Evolutionary conservation across 805 yeast genomes (phyloP), one percentile per base, ranked within the genome.

Genomic region (Yamadazyma akitaensis): DNA sequence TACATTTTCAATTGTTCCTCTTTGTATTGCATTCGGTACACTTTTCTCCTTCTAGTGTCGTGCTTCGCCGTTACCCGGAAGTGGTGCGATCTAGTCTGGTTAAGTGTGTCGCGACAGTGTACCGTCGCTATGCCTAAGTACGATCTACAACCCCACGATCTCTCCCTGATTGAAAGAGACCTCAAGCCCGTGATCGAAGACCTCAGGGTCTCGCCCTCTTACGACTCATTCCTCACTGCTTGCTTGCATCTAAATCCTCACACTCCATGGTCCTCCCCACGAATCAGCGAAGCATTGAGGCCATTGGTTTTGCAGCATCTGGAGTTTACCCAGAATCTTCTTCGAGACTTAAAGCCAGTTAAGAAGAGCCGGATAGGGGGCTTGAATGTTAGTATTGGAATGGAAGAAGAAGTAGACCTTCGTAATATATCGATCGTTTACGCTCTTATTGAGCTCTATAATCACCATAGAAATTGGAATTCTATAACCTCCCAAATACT

Each of bases 401-500:
- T 33, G 7, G 42, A 36, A 3, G 38, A 45, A 30, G 42, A 40
- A 6, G 14, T 13, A 10, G 47, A 45, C 18, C 33, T 41, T 25
- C 31, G 26, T 10, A 24, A n/a, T 11, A 13, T 48, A 2, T 38
- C 72, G 5, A 57, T 61, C 56, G 60, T 60, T 6, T 59, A 62
- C 53, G 51, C 61, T 19, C 40, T 64, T 11, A 53, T 30, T 13
- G 17, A 51, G 44, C 1, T 34, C 31, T 35, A 38, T 32, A n/a
- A 36, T n/a, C 8, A 26, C 2, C 55, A 51, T 37, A 18, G 44
- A 21, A 43, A 56, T 32, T 62, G 70, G 65, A 53, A 60, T 7
- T n/a, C 58, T 2, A 43, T 66, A 11, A 55, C 70, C 10, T 58
- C 73, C 5, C 67, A 66, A 39, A 53, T 64, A 3, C 56, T 70